Conservation (phyloP, 345 rosid species). For the Lumnitzera racemosa region DNA sequence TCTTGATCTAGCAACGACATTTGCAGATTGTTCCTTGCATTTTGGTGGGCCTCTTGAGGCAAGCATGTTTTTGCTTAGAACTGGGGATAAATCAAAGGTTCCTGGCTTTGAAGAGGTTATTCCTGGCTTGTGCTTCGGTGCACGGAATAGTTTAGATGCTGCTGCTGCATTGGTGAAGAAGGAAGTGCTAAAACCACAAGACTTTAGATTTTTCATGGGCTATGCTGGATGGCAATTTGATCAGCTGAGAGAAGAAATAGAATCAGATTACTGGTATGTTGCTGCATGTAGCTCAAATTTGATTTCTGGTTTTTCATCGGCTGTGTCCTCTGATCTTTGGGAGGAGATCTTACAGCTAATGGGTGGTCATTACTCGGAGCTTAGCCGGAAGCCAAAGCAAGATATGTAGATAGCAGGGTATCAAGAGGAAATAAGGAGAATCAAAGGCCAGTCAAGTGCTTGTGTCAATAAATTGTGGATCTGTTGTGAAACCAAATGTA, state of each 20-base stretch:
- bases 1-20: constrained; percentile 66
- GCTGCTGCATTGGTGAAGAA: constrained; percentile 75
- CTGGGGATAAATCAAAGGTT: constrained; percentile 41
- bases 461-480: neutral
- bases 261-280: constrained; percentile 70
- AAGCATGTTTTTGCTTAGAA: constrained; percentile 65
- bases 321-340: constrained; percentile 58
- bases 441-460: neutral
- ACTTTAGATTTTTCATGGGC: constrained; percentile 83
- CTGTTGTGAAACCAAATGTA: constrained; percentile 44
- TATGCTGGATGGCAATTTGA: constrained; percentile 92
- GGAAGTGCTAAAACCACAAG: constrained; percentile 69
- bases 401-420: constrained; percentile 39
- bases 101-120: constrained; percentile 74
- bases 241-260: constrained; percentile 83
- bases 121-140: constrained; percentile 75
- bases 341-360: constrained; percentile 85
- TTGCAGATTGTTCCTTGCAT: constrained; percentile 72
- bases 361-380: constrained; percentile 85
- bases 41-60: constrained; percentile 92
- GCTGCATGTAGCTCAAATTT: constrained; percentile 82
- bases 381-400: constrained; percentile 84
- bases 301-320: constrained; percentile 42
- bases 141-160: constrained; percentile 69
- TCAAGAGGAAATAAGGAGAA: neutral